Evolutionary conservation across 1,284 basidiomycete genomes (phyloP), one percentile per base, ranked within the genome.

Genomic region (Austroboletus rostrupii): DNA sequence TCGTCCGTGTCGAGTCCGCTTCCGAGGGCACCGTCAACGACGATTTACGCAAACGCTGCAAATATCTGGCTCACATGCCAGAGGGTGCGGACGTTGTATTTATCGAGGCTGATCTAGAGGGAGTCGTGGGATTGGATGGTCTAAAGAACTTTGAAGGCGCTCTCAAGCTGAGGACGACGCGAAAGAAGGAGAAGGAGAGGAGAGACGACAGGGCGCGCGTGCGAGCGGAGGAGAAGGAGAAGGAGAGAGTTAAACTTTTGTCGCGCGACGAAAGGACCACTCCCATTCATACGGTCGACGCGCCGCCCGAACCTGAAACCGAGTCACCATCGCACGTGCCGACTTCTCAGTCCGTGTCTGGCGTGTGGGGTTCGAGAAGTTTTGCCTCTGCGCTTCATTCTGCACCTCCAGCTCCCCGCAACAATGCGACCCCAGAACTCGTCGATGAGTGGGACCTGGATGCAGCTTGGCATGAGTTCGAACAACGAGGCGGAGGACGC

Each of bases 51-150:
- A 89, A 92, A 67, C 84, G 94, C 40, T 97, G 92, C 77, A 97
- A 96, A 68, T 99, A 98, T 70, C 86, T 99, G 49, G 83, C 82
- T 3, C 95, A 98, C 67, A 77, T 98, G 55, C 92, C 96, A 0
- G 87, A 92, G 57, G 88, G 92, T 43, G 86, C 91, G 14, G 94
- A 98, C 64, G 91, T 98, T 38, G 87, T 95, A 13, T 98, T 99
- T 66, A 76, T 98, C 52, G 95, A 99, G 70, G 85, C 92, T 3
- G 87, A 97, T 64, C 73, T 97, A 10, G 73, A 78, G 48, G 74
- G 72, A 10, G 86, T 95, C 21, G 89, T 96, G 19, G 85, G 89
- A 42, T 59, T 59, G 10, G 84, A 85, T 10, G 83, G 83, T 0
- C 66, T 95, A 47, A 85, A 80, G 68, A 83, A 79, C 51, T 97